A percentile compares a stretch with the other conserved stretches of the same genome.
Evolutionary conservation across 2,329 filamentous ascomycete genomes (phyloP).

Genomic region (Aspergillus calidoustus): DNA sequence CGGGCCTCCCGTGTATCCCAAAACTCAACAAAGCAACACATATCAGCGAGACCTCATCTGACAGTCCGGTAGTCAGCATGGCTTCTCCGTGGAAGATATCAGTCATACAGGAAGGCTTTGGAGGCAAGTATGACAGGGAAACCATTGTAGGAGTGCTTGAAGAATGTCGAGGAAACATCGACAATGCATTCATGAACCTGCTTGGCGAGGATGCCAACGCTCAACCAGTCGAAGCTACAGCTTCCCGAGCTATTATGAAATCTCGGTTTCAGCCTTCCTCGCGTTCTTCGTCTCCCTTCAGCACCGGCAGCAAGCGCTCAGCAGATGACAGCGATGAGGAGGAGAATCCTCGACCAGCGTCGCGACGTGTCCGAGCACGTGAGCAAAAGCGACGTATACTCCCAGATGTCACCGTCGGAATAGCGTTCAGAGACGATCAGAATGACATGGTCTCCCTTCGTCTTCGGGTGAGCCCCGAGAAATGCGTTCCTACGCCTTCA

Average conservation of each 20-base stretch:
- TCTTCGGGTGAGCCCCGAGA: slow-evolving; percentile 37
- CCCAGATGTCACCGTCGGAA: slow-evolving; percentile 45
- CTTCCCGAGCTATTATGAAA: slow-evolving; percentile 34
- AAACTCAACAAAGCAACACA: slow-evolving; percentile 20
- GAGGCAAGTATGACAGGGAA: slow-evolving; percentile 54
- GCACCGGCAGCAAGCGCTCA: slow-evolving; percentile 48
- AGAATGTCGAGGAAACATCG: slow-evolving; percentile 58
- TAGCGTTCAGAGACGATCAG: slow-evolving; percentile 42
- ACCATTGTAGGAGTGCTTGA: slow-evolving; percentile 59
- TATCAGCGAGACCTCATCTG: slow-evolving; percentile 20
- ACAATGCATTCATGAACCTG: slow-evolving; percentile 57
- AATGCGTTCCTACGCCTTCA: slow-evolving; percentile 21
- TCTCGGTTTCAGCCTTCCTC: slow-evolving; percentile 42
- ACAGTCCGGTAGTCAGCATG: slow-evolving; percentile 37
- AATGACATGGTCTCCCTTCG: slow-evolving; percentile 46
- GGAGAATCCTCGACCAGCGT: slow-evolving; percentile 38
- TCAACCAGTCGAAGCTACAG: slow-evolving; percentile 26
- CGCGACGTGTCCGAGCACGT: slow-evolving; percentile 32
- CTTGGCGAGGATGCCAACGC: slow-evolving; percentile 50
- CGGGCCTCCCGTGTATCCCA: slow-evolving; percentile 57
- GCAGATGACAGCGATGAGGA: slow-evolving; percentile 46
- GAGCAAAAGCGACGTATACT: slow-evolving; percentile 40
- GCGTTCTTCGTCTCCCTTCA: slow-evolving; percentile 47
- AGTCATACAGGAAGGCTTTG: slow-evolving; percentile 56
- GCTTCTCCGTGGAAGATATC: slow-evolving; percentile 62